Percentiles rank a stretch among this genome's conserved stretches.
These are phyloP conservation scores for Penicillium salamii DNA, from an alignment of 495 filamentous ascomycete species.

Conservation along the genomic window DNA sequence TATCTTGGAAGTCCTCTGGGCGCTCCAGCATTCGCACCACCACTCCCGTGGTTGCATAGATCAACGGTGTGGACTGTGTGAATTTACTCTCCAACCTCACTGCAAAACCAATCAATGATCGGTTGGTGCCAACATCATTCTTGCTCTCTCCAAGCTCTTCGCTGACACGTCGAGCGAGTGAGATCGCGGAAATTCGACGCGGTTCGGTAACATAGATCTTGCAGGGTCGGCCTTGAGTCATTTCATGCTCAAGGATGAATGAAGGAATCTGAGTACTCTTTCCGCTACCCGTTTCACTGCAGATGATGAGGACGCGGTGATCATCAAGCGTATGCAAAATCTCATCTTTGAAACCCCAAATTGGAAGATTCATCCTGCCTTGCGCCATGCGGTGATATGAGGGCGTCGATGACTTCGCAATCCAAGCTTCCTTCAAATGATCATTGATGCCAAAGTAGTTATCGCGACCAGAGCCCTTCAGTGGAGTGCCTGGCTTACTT, in stretches of 20 bases:
- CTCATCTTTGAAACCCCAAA: constrained; percentile 78
- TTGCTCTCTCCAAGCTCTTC: constrained; percentile 88
- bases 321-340: constrained; percentile 69
- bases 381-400: constrained; percentile 50
- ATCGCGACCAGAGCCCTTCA: constrained; percentile 31
- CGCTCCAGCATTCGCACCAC: constrained; percentile 96
- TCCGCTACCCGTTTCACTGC: constrained; percentile 93
- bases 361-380: constrained; percentile 72
- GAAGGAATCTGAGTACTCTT: constrained; percentile 97
- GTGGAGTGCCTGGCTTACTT: constrained; percentile 41
- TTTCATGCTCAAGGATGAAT: constrained; percentile 85
- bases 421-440: constrained; percentile 63
- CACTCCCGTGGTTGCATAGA: constrained; percentile 87
- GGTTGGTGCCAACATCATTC: constrained; percentile 72
- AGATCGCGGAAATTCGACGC: constrained; percentile 94
- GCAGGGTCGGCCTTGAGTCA: constrained; percentile 73
- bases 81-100: constrained; percentile 88
- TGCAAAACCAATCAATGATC: constrained; percentile 88
- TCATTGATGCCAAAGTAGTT: constrained; percentile 44
- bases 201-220: constrained; percentile 96
- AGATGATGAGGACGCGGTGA: constrained; percentile 83
- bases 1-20: constrained; percentile 76
- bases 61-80: constrained; percentile 72
- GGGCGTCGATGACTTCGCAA: constrained; percentile 59
- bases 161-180: constrained; percentile 83